These are phyloP conservation scores for Cucurbita maxima DNA, from an alignment of 306 rosid species.

Conservation along the genomic window DNA sequence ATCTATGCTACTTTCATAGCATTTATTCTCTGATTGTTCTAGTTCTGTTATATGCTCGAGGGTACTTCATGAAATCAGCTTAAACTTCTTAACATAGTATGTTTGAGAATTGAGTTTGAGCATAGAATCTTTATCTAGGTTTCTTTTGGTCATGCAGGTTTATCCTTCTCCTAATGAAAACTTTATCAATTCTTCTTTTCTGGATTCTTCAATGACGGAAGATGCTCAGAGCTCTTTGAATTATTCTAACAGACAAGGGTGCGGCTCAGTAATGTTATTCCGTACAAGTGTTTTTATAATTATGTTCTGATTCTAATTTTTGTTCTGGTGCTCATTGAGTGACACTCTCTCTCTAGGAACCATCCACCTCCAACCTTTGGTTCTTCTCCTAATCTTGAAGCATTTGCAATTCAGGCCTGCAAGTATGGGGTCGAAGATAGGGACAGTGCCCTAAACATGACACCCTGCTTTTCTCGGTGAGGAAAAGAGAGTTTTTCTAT, in stretches of 20 bases:
- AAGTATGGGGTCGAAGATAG: conserved; percentile 44
- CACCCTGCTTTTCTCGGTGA: conserved; percentile 41
- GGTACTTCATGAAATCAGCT: background rate
- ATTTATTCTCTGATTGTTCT: background rate
- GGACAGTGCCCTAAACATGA: conserved; percentile 39
- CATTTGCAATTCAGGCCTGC: conserved; percentile 42
- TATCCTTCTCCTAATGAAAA: conserved; percentile 42
- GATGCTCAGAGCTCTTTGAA: conserved; percentile 82
- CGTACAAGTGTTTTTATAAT: background rate
- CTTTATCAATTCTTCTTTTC: conserved; percentile 35
- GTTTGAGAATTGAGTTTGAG: background rate
- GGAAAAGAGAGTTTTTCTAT: background rate
- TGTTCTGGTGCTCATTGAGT: background rate
- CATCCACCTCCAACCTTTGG: conserved; percentile 98
- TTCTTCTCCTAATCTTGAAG: conserved; percentile 72
- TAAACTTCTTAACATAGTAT: background rate
- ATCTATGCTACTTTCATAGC: background rate
- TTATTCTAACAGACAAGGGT: conserved; percentile 60
- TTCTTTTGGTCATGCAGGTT: conserved; percentile 43
- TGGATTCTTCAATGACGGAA: conserved; percentile 71
- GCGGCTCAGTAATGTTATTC: conserved; percentile 15
- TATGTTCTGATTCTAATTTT: background rate
- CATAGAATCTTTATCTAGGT: background rate
- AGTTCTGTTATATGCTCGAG: background rate
- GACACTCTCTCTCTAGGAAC: conserved; percentile 32